These are phyloP conservation scores for Domatiomyces globalis DNA, from an alignment of 2,329 filamentous ascomycete species.

Conservation along the genomic window DNA sequence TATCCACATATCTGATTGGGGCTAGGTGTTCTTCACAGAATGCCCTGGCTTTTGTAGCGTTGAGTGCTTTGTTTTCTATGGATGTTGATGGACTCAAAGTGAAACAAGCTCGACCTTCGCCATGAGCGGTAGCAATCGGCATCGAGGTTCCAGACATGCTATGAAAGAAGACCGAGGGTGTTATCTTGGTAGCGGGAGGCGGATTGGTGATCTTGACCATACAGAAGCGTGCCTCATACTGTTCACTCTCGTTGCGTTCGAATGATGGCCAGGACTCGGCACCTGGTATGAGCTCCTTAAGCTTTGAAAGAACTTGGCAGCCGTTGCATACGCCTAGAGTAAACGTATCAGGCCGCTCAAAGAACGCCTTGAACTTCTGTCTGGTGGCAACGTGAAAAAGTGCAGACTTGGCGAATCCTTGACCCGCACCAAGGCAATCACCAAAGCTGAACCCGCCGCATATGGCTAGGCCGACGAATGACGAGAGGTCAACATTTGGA, in stretches of 20 bases:
- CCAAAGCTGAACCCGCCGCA: slow-evolving; percentile 95
- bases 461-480: slow-evolving; percentile 80
- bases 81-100: slow-evolving; percentile 30
- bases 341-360: slow-evolving; percentile 78
- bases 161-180: slow-evolving; percentile 70
- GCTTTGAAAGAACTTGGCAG: slow-evolving; percentile 80
- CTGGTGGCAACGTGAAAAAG: slow-evolving; percentile 66
- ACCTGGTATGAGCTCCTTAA: slow-evolving; percentile 77
- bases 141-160: slow-evolving; percentile 72
- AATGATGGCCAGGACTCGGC: slow-evolving; percentile 71
- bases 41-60: slow-evolving; percentile 23
- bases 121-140: slow-evolving; percentile 79
- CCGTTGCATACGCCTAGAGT: slow-evolving; percentile 92
- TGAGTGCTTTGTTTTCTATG: slow-evolving; percentile 24
- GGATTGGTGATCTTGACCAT: slow-evolving; percentile 70
- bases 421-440: slow-evolving; percentile 81
- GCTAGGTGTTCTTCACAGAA: slow-evolving; percentile 56
- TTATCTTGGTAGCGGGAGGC: slow-evolving; percentile 25
- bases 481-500: slow-evolving; percentile 60
- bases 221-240: slow-evolving; percentile 76
- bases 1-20: slow-evolving; percentile 74
- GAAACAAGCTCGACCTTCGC: slow-evolving; percentile 73
- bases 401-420: slow-evolving; percentile 91
- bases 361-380: slow-evolving; percentile 70
- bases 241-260: slow-evolving; percentile 67